These are phyloP conservation scores for Ulota crispa DNA, from an alignment of 225 moss, liverwort and hornwort species.

Conservation along the genomic window DNA sequence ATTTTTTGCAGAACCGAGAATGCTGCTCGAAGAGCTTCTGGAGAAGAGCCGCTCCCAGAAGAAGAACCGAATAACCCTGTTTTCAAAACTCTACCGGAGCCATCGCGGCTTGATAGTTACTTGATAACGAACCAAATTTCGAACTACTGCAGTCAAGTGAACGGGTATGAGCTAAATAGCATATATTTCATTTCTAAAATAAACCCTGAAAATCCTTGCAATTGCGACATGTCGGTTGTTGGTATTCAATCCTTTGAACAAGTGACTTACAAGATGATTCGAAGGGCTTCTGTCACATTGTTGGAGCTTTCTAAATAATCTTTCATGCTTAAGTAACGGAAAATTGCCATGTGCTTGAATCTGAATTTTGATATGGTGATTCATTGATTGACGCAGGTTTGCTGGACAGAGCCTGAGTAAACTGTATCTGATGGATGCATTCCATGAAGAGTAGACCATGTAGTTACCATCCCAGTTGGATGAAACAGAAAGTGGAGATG, in stretches of 20 bases:
- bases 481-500: constrained; percentile 11
- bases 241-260: not conserved
- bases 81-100: constrained; percentile 84
- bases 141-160: constrained; percentile 96
- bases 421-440: constrained; percentile 88
- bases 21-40: constrained; percentile 76
- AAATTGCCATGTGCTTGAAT: not conserved
- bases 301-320: not conserved
- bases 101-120: constrained; percentile 94
- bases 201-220: not conserved
- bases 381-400: constrained; percentile 55
- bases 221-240: not conserved
- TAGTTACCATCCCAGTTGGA: constrained; percentile 6
- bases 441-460: constrained; percentile 69
- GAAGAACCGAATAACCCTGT: constrained; percentile 88
- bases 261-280: not conserved
- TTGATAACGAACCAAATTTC: constrained; percentile 95
- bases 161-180: constrained; percentile 61
- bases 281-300: not conserved
- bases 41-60: constrained; percentile 93
- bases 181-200: not conserved
- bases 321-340: not conserved
- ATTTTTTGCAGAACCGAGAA: constrained; percentile 77
- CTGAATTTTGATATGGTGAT: not conserved
- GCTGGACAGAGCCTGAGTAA: constrained; percentile 92